Evolutionary conservation across 176 grass and related monocot genomes (phyloP).

Genomic region (Avena insularis): DNA sequence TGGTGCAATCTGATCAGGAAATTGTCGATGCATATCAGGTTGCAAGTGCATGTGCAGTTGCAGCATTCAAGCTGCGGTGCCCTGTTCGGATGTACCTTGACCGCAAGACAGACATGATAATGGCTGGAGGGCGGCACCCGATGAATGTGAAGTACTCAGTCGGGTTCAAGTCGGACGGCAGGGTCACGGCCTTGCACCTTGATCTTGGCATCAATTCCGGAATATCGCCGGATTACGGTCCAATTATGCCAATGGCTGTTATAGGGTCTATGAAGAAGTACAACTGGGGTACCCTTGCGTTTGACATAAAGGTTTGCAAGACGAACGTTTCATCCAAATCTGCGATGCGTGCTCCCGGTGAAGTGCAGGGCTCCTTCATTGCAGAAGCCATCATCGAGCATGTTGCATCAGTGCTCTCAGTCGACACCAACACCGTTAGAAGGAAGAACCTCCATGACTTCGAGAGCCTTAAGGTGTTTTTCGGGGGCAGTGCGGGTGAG

Average conservation of each 20-base stretch:
- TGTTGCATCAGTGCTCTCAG: constrained; percentile 62
- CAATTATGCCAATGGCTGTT: neutral
- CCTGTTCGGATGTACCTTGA: constrained; percentile 81
- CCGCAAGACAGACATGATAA: constrained; percentile 78
- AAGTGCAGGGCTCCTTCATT: constrained; percentile 83
- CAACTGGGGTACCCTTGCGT: constrained; percentile 72
- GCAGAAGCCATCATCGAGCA: constrained; percentile 87
- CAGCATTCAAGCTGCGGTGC: constrained; percentile 61
- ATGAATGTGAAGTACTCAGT: constrained; percentile 72
- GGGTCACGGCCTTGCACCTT: constrained; percentile 66
- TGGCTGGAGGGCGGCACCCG: constrained; percentile 75
- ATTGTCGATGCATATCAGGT: constrained; percentile 37
- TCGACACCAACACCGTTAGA: constrained; percentile 56
- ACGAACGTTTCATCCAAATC: constrained; percentile 76
- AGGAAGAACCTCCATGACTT: constrained; percentile 79
- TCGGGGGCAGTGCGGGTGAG: constrained; percentile 42
- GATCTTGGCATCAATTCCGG: constrained; percentile 63
- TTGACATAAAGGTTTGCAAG: constrained; percentile 74
- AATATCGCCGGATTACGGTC: constrained; percentile 62
- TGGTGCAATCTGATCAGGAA: neutral
- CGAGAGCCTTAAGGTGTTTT: constrained; percentile 62
- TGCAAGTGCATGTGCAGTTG: constrained; percentile 64
- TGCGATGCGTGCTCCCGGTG: constrained; percentile 67
- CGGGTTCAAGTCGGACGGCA: constrained; percentile 85
- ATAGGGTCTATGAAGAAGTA: constrained; percentile 73